Base-by-base conservation (phyloP, 768 basidiomycete species). In the Lanmaoa pseudosensibilis region DNA sequence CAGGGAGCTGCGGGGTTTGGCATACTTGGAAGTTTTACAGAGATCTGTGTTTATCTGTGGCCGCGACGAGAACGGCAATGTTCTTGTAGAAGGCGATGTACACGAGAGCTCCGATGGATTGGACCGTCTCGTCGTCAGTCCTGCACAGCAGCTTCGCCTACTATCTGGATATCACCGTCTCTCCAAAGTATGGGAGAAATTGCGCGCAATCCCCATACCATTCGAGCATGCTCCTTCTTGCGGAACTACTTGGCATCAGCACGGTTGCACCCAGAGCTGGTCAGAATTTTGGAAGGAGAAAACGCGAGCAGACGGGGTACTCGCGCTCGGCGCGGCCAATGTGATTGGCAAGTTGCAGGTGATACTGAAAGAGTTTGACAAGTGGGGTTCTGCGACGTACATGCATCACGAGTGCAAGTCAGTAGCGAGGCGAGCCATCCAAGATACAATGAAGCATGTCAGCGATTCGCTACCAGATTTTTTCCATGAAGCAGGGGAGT, bases 241-340 rank as follows among this genome's bases (percentile, higher is more conserved):
- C 61, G 81, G 79, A 40, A 80, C 84, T 16, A 84, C 83, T 11
- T 90, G 87, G 86, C 84, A 87, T 64, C 86, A 87, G 62, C 83
- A 85, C 54, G 80, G 83, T 19, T 90, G 88, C 61, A 81, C 78
- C 23, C 86, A 87, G 68, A 83, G 83, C 53, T 90, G 88, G 87
- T 66, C 82, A 12, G 88, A 89, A 50, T 90, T 89, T 66, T 90
- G 88, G 88, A 87, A 86, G 70, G 87, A 89, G 61, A 87, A 86
- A 70, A 83, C 84, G 27, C 78, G 78, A 63, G 76, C 80, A 44
- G 88, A 89, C 36, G 68, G 77, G 4, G 81, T 90, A 30, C 75
- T 90, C 34, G 70, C 74, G 15, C 76, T 86, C 5, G 85, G 82
- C 9, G 69, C 83, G 2, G 84, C 86, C 33, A 86, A 90, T 64